Conservation (phyloP, 345 rosid species). For the Dipteronia sinensis region DNA sequence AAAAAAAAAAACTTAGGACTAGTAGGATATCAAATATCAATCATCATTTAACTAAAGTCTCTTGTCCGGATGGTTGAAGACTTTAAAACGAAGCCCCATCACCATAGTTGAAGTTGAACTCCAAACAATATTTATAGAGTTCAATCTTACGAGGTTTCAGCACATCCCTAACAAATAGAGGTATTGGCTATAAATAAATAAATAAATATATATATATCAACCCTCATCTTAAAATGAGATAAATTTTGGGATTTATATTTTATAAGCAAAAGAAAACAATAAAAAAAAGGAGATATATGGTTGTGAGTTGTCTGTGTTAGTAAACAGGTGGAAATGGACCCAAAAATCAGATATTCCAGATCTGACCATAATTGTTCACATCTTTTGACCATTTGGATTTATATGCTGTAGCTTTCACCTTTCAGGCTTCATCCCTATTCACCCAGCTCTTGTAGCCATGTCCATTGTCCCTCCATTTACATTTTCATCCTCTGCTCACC, state of each 20-base stretch:
- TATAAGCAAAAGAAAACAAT: not conserved
- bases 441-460: not conserved
- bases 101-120: too few species aligned
- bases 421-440: not conserved
- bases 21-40: too few species aligned
- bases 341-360: slow-evolving; percentile 16
- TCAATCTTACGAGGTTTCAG: too few species aligned
- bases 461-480: not conserved
- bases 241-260: not conserved
- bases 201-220: too few species aligned
- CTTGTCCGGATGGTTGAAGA: too few species aligned
- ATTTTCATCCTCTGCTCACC: not conserved
- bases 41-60: too few species aligned
- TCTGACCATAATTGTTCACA: not conserved
- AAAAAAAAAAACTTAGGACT: too few species aligned
- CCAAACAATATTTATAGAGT: too few species aligned
- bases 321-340: slow-evolving; percentile 8
- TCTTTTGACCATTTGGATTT: slow-evolving; percentile 20
- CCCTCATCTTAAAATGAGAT: too few species aligned
- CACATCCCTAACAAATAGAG: too few species aligned
- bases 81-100: too few species aligned
- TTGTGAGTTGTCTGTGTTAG: not conserved
- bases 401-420: not conserved
- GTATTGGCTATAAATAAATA: too few species aligned
- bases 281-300: not conserved